These are phyloP conservation scores for Talaromyces liani DNA, from an alignment of 495 filamentous ascomycete genomes.

Conservation along the genomic window DNA sequence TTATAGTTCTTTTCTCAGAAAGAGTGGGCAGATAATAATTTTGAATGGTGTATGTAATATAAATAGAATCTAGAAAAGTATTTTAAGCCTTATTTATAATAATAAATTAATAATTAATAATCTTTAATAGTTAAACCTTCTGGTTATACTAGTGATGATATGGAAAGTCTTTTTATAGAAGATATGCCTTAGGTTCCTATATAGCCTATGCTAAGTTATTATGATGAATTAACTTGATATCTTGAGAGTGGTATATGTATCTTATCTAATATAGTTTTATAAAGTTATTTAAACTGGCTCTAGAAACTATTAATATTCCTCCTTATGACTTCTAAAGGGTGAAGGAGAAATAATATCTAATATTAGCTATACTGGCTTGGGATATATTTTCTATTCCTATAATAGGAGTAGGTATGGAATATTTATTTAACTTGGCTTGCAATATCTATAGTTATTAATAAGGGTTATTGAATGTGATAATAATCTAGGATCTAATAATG, in stretches of 20 bases:
- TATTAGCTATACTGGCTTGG: not conserved
- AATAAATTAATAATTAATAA: not conserved
- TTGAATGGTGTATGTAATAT: not conserved
- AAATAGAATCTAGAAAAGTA: not conserved
- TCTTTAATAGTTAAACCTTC: not conserved
- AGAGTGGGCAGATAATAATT: not conserved
- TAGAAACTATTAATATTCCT: not conserved
- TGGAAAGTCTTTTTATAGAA: not conserved
- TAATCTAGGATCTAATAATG: not conserved
- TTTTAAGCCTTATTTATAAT: not conserved
- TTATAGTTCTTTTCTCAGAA: slow-evolving; percentile 16
- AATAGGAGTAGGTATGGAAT: not conserved
- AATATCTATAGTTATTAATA: not conserved
- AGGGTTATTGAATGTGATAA: not conserved
- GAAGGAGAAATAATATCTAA: not conserved
- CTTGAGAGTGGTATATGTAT: not conserved
- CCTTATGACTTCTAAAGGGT: not conserved
- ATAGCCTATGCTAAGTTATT: not conserved
- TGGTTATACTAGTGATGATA: not conserved
- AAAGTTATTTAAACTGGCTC: not conserved
- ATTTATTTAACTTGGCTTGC: not conserved
- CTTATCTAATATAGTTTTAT: not conserved
- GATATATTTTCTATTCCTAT: not conserved
- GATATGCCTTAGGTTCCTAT: not conserved
- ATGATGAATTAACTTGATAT: not conserved